Evolutionary conservation across 495 filamentous ascomycete species (phyloP).

Genomic region (Chaetomium fimeti): DNA sequence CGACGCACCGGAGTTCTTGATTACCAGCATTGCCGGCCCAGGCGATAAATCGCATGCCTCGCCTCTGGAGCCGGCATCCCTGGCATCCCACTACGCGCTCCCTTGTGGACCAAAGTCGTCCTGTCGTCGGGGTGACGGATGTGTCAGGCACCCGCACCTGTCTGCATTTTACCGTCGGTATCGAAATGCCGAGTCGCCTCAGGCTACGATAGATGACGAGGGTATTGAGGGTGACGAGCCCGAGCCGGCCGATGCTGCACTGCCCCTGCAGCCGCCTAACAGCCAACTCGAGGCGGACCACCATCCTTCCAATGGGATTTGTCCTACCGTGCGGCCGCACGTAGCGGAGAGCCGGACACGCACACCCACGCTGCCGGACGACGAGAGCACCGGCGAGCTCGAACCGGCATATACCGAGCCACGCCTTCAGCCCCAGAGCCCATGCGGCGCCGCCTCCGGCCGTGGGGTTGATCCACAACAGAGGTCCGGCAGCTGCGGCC

Average conservation of each 20-base stretch:
- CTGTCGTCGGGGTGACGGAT: too few relatives aligned
- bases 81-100: too few relatives aligned
- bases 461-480: constrained; percentile 17
- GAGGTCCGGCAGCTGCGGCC: constrained; percentile 15
- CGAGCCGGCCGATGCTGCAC: too few relatives aligned
- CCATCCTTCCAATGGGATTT: not conserved
- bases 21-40: not conserved
- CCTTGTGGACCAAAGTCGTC: too few relatives aligned
- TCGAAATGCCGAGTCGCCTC: too few relatives aligned
- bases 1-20: constrained; percentile 19
- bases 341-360: constrained; percentile 14
- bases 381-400: constrained; percentile 4
- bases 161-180: too few relatives aligned
- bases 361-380: not conserved
- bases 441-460: constrained; percentile 18
- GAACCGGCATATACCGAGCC: not conserved
- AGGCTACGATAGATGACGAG: too few relatives aligned
- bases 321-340: constrained; percentile 14
- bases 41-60: not conserved
- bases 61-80: too few relatives aligned
- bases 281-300: not conserved
- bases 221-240: too few relatives aligned
- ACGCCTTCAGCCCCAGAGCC: constrained; percentile 18
- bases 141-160: too few relatives aligned
- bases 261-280: not conserved